phyloP scores from a whole-genome alignment of 495 filamentous ascomycete genomes.

The Evernia prunastri region DNA sequence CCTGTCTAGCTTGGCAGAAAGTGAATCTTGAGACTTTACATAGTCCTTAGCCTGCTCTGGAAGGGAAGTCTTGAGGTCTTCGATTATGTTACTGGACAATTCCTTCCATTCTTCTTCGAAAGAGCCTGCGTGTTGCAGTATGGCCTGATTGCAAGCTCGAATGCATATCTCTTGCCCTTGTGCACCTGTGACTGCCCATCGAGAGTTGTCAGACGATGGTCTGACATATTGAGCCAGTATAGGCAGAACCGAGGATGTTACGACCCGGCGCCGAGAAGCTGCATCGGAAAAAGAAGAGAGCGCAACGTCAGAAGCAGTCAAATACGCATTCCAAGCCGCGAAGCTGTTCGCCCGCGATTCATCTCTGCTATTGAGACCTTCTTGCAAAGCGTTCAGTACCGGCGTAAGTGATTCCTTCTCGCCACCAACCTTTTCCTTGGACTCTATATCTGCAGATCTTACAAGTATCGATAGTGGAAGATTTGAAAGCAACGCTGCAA shows the following conservation, averaged over 20 bases:
- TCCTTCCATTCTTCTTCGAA: conserved; percentile 47
- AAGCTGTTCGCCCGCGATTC: conserved; percentile 61
- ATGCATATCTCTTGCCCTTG: conserved; percentile 37
- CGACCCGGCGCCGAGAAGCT: conserved; percentile 43
- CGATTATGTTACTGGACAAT: conserved; percentile 48
- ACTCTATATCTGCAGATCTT: conserved; percentile 41
- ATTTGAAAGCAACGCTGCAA: conserved; percentile 51
- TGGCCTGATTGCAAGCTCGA: conserved; percentile 34
- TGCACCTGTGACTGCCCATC: conserved; percentile 45
- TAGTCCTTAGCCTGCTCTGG: conserved; percentile 75
- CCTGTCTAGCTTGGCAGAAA: conserved; percentile 53
- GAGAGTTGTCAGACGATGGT: conserved; percentile 36
- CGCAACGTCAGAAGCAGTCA: conserved; percentile 49
- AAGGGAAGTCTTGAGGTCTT: conserved; percentile 59
- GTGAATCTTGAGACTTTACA: conserved; percentile 57
- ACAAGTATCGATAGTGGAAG: conserved; percentile 52
- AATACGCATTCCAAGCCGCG: conserved; percentile 68
- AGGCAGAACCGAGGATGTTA: conserved; percentile 47
- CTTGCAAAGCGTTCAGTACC: conserved; percentile 57
- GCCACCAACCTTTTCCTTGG: conserved; percentile 30
- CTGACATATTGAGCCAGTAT: conserved; percentile 53
- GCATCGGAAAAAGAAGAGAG: conserved; percentile 36
- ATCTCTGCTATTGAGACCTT: conserved; percentile 63
- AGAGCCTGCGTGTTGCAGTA: conserved; percentile 28
- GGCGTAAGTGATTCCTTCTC: conserved; percentile 29